Evolutionary conservation across 2,329 filamentous ascomycete species (phyloP), one percentile per base, ranked within the genome.

Genomic region (Colletotrichum incanum): DNA sequence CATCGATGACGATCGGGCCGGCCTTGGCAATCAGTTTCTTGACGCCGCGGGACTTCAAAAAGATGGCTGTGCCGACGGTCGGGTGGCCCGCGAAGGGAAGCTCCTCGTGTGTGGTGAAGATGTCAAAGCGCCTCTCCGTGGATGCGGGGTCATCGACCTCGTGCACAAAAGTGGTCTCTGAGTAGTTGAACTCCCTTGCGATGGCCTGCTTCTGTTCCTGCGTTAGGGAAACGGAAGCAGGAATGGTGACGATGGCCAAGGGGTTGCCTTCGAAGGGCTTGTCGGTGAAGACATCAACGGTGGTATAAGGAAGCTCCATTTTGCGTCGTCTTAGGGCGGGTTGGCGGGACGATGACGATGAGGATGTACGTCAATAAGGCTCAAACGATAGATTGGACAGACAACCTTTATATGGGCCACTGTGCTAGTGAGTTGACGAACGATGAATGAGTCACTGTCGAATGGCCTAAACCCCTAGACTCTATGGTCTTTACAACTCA

Each of bases 41-140:
- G 67, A 86, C 80, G 73, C 79, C 77, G 70, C 81, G 65, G 76
- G 77, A 37, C 23, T 86, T 82, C 20, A 89, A 83, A 73, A 86
- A 86, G 77, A 86, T 84, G 45, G 88, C 85, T 4, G 86, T 83
- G 62, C 90, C 90, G 71, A 92, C 85, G 59, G 89, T 88, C 1
- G 90, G 90, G 80, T 92, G 90, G 2, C 90, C 90, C 4, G 90
- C 89, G 74, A 92, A 92, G 26, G 89, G 87, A 23, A 92, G 80
- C 79, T 92, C 90, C 43, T 81, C 77, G 11, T 80, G 77, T 52
- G 82, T 78, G 43, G 88, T 88, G 82, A 91, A 92, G 75, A 92
- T 92, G 79, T 91, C 88, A 74, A 91, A 84, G 65, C 80, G 80
- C 54, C 86, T 80, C 26, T 82, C 77, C 72, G 82, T 77, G 65